Base-by-base conservation (phyloP, 2,329 filamentous ascomycete genomes). In the Aspergillus felis region DNA sequence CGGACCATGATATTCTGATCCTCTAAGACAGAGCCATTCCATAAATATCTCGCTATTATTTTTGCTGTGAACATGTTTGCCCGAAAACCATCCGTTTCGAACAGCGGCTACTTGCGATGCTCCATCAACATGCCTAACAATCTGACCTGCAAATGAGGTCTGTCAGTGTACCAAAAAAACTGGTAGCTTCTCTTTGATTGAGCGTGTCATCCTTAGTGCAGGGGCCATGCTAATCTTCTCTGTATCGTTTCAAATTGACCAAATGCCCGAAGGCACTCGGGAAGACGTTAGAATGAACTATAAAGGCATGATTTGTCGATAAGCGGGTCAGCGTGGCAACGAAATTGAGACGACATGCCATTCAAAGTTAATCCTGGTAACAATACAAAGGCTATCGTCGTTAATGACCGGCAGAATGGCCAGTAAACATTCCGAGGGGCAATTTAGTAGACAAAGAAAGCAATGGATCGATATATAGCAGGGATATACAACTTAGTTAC, bases 131-230 rank as follows among this genome's bases (percentile, higher is more conserved):
- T 35, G 32, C 1, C 32, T 14, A 12, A 35, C 12, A 35, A 4
- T 35, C 12, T 5, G 17, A 63, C 59, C 58, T 62, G 53, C 3
- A 63, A 58, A 63, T 29, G 17, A 54, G 47, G 46, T 32, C 51
- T 48, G 55, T 55, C 63, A 63, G 57, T 55, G 32, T 49, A 47
- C 17, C 57, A 84, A 86, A 87, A 87, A 85, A 84, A 84, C 79
- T 81, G 80, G 81, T 82, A 84, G 85, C 82, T 84, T 87, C 86
- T 88, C 87, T 89, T 88, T 88, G 85, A 85, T 86, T 85, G 82
- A 88, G 86, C 87, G 87, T 92, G 89, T 92, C 90, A 93, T 92
- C 90, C 90, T 93, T 93, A 92, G 90, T 86, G 84, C 83, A 86
- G 83, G 84, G 87, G 87, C 87, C 87, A 89, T 89, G 87, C 87